phyloP scores from a whole-genome alignment of 768 basidiomycete species.

The Mycena metata region DNA sequence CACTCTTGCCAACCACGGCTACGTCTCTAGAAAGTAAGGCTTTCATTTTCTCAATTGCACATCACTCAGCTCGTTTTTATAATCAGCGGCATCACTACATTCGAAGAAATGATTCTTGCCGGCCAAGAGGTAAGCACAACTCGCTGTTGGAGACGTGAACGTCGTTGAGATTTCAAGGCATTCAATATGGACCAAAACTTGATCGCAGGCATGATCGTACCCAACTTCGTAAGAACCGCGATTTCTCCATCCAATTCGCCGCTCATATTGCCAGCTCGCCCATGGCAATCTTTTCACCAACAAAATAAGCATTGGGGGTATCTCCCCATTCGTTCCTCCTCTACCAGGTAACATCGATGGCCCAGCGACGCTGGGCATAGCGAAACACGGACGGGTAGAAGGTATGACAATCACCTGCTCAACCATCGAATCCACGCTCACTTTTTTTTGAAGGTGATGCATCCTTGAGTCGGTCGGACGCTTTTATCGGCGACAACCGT shows the following conservation, averaged over 20 bases:
- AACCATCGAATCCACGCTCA: background rate
- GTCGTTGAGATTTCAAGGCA: background rate
- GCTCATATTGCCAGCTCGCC: constrained; percentile 8
- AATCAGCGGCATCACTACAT: too few species aligned
- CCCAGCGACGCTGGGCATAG: constrained; percentile 19
- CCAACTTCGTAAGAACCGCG: constrained; percentile 15
- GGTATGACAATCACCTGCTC: background rate
- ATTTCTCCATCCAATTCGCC: background rate
- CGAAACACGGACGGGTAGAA: constrained; percentile 24
- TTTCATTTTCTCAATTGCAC: background rate
- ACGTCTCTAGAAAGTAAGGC: constrained; percentile 5
- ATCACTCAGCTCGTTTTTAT: background rate
- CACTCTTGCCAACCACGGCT: background rate
- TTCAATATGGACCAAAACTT: constrained; percentile 18
- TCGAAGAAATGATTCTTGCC: too few species aligned
- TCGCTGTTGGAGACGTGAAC: too few species aligned
- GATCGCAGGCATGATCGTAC: constrained; percentile 3
- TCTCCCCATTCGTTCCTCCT: constrained; percentile 20
- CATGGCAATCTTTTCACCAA: constrained; percentile 22
- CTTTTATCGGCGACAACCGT: too few species aligned
- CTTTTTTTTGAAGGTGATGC: constrained; percentile 16
- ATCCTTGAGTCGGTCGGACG: constrained; percentile 20
- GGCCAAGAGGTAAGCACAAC: background rate
- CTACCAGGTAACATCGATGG: constrained; percentile 17
- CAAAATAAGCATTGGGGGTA: constrained; percentile 22